A percentile compares a stretch with the other conserved stretches of the same genome.
Conservation (phyloP, 345 rosid species). For the Syzygium aromaticum region DNA sequence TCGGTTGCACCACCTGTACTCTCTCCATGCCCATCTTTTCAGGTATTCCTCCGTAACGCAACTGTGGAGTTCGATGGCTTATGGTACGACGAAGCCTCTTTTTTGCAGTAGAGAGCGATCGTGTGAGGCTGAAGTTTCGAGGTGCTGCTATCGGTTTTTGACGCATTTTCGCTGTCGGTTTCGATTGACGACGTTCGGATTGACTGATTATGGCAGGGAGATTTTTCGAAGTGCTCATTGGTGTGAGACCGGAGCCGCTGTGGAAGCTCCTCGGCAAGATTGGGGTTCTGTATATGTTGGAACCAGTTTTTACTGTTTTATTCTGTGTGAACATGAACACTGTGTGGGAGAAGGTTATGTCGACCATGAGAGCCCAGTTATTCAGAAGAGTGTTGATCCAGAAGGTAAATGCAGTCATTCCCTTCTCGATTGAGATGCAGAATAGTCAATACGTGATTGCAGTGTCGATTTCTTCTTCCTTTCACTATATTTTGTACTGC, state of each 20-base stretch:
- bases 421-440: not conserved
- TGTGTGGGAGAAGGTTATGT: conserved; percentile 88
- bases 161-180: not conserved
- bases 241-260: conserved; percentile 65
- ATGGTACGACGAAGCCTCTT: not conserved
- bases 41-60: conserved; percentile 23
- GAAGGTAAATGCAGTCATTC: conserved; percentile 33
- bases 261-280: conserved; percentile 68
- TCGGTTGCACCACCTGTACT: conserved; percentile 71
- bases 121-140: not conserved
- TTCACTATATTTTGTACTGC: not conserved
- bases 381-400: conserved; percentile 76
- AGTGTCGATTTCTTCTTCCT: not conserved
- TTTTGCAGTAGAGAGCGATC: not conserved
- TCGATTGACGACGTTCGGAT: not conserved
- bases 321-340: conserved; percentile 66
- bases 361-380: conserved; percentile 67
- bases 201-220: conserved; percentile 32
- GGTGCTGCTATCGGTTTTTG: not conserved
- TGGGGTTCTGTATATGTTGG: conserved; percentile 62
- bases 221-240: conserved; percentile 81
- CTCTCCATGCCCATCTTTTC: conserved; percentile 90
- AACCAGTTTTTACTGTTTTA: conserved; percentile 73
- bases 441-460: not conserved
- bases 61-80: not conserved